A percentile compares a stretch with the other conserved stretches of the same genome.
Conservation (phyloP, 306 rosid species). For the Lagenaria siceraria region DNA sequence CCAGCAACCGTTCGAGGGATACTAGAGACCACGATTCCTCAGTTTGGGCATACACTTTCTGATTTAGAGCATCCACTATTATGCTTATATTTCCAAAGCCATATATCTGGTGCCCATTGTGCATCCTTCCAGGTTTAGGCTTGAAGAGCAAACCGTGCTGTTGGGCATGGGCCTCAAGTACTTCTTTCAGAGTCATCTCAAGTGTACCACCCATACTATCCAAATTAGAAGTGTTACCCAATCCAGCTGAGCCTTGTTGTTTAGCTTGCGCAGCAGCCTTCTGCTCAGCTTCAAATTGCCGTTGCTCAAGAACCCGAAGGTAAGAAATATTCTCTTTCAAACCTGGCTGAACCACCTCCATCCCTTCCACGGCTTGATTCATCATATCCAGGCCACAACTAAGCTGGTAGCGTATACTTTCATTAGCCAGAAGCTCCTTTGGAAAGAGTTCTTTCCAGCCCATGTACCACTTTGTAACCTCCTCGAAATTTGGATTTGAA, state of each 20-base stretch:
- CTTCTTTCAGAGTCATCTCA: constrained; percentile 81
- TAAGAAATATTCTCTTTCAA: constrained; percentile 70
- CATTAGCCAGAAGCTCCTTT: constrained; percentile 69
- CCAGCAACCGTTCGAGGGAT: constrained; percentile 57
- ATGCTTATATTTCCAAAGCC: constrained; percentile 72
- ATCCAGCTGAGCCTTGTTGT: constrained; percentile 47
- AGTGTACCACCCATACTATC: constrained; percentile 32
- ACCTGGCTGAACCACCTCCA: constrained; percentile 88
- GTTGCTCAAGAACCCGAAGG: constrained; percentile 62
- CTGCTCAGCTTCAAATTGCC: constrained; percentile 90
- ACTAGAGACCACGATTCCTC: constrained; percentile 61
- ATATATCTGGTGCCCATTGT: constrained; percentile 74
- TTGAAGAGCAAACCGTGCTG: constrained; percentile 56
- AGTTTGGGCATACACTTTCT: constrained; percentile 60
- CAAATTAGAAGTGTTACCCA: constrained; percentile 30
- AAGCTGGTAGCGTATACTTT: constrained; percentile 57
- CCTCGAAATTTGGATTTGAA: constrained; percentile 72
- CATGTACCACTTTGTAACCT: constrained; percentile 71
- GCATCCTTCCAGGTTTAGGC: constrained; percentile 69
- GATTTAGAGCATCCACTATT: constrained; percentile 49
- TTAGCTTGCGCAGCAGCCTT: constrained; percentile 58
- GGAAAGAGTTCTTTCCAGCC: constrained; percentile 92
- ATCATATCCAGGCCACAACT: constrained; percentile 83
- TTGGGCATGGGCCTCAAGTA: constrained; percentile 68
- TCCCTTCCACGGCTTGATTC: constrained; percentile 77